Conservation (phyloP, 192 early-diverging fungal genomes). For the Funneliformis mosseae region DNA sequence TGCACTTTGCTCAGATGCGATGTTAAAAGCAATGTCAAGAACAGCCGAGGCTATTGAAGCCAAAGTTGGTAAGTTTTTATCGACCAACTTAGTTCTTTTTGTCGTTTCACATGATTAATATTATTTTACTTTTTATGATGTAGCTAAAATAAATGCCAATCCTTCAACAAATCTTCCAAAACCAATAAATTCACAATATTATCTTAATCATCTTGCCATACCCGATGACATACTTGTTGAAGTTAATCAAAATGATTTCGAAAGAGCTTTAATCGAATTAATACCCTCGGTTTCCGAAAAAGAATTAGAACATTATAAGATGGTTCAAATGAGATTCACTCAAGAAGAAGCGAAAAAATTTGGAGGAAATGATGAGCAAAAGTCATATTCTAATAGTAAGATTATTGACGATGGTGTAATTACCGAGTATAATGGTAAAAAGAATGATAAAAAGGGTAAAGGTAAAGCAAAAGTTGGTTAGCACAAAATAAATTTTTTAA, state of each 20-base stretch:
- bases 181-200: slow-evolving; percentile 87
- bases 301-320: slow-evolving; percentile 86
- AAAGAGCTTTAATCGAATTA: slow-evolving; percentile 78
- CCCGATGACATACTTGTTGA: slow-evolving; percentile 76
- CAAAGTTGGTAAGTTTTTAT: slow-evolving; percentile 47
- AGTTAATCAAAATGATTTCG: slow-evolving; percentile 83
- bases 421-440: neutral
- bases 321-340: slow-evolving; percentile 79
- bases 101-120: too few relatives aligned
- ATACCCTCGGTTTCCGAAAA: slow-evolving; percentile 85
- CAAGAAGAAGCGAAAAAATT: slow-evolving; percentile 41
- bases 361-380: slow-evolving; percentile 17
- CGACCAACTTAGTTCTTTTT: neutral
- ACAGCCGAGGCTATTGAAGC: slow-evolving; percentile 72
- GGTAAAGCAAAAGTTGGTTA: slow-evolving; percentile 28
- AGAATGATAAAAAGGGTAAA: neutral
- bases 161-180: slow-evolving; percentile 46
- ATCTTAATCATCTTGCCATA: slow-evolving; percentile 79
- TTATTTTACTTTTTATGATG: neutral
- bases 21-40: slow-evolving; percentile 94
- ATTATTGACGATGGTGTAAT: neutral
- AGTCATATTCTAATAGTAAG: neutral
- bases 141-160: slow-evolving; percentile 38
- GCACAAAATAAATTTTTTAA: too few relatives aligned
- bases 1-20: slow-evolving; percentile 95